A percentile compares a stretch with the other conserved stretches of the same genome.
Evolutionary conservation across 306 rosid genomes (phyloP).

Genomic region (Sophora flavescens): DNA sequence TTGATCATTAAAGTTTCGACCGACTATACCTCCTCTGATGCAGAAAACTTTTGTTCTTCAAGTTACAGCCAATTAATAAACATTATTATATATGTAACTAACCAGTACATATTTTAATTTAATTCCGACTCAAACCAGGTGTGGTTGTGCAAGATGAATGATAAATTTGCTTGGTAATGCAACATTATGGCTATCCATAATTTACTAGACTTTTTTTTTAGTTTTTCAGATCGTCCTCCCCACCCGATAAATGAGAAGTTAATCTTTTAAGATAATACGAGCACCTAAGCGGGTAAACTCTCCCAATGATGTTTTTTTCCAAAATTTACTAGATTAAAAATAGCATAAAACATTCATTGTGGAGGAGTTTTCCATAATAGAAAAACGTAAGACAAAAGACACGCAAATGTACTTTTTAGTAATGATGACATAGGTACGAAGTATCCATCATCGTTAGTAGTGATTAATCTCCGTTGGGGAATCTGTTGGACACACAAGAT

Average conservation of each 20-base stretch:
- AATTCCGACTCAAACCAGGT: constrained; percentile 9
- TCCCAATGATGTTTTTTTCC: too few relatives aligned
- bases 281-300: too few relatives aligned
- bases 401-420: too few relatives aligned
- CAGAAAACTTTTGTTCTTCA: not conserved
- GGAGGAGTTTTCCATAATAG: not conserved
- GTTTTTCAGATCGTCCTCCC: too few relatives aligned
- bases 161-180: constrained; percentile 4
- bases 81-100: constrained; percentile 4
- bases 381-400: not conserved
- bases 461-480: too few relatives aligned
- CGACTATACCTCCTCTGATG: not conserved
- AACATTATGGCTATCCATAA: not conserved
- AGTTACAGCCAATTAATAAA: not conserved
- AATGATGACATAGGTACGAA: too few relatives aligned
- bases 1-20: not conserved
- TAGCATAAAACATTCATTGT: not conserved
- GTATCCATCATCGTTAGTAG: too few relatives aligned
- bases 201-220: too few relatives aligned
- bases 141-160: not conserved
- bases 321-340: not conserved
- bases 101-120: constrained; percentile 6
- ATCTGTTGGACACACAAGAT: too few relatives aligned
- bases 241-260: too few relatives aligned
- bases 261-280: too few relatives aligned